Conservation (phyloP, 2,329 filamentous ascomycete species). For the Claviceps sp. region DNA sequence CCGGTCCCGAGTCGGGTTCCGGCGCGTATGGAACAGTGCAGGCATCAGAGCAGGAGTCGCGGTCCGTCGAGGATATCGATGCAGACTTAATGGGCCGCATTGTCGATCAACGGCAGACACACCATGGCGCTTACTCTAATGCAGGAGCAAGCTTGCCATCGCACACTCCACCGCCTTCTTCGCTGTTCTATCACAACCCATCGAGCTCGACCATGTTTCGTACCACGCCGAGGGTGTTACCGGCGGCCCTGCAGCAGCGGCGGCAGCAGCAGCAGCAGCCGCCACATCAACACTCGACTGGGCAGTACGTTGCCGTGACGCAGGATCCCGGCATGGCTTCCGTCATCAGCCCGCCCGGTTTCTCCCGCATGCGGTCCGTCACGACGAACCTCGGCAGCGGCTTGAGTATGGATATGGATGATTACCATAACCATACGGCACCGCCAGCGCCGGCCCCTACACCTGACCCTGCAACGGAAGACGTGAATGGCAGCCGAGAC, state of each 20-base stretch:
- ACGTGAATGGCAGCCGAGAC: not conserved
- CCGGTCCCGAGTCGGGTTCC: not conserved
- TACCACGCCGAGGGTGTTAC: slow-evolving; percentile 1
- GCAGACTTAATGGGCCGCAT: not conserved
- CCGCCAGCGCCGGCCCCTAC: not conserved
- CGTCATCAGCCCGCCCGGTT: not conserved
- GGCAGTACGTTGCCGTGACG: not conserved
- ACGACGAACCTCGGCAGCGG: not conserved
- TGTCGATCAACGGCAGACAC: not conserved
- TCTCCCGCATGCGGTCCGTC: slow-evolving; percentile 1
- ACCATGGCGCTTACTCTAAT: not conserved
- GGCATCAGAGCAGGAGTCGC: slow-evolving; percentile 1
- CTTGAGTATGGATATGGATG: slow-evolving; percentile 2
- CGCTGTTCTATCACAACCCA: slow-evolving; percentile 2
- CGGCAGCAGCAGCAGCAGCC: slow-evolving; percentile 1
- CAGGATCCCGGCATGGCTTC: not conserved
- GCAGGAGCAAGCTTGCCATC: slow-evolving; percentile 2
- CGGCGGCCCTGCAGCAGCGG: slow-evolving; percentile 2
- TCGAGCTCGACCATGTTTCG: slow-evolving; percentile 1
- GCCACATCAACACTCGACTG: not conserved
- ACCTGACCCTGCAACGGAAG: not conserved
- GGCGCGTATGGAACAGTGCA: not conserved
- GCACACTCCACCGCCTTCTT: slow-evolving; percentile 1
- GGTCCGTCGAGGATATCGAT: slow-evolving; percentile 2
- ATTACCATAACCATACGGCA: not conserved